phyloP scores from a whole-genome alignment of 106 monocot genomes.

The Dioscorea alata region DNA sequence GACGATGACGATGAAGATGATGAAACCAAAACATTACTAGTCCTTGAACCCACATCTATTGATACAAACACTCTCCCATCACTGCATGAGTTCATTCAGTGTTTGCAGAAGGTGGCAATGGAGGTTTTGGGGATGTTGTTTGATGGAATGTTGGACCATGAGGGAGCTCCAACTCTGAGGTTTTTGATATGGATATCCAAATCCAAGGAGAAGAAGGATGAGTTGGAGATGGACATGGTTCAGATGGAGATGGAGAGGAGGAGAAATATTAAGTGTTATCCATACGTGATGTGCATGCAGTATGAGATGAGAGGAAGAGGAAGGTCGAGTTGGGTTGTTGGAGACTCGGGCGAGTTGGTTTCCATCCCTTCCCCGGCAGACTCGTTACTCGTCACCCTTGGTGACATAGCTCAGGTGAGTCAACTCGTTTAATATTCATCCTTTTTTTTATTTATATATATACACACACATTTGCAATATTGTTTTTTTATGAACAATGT shows the following conservation, averaged over 20 bases:
- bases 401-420: conserved; percentile 58
- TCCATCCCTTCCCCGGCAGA: conserved; percentile 6
- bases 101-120: conserved; percentile 32
- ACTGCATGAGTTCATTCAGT: conserved; percentile 9
- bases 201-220: background rate
- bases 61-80: background rate
- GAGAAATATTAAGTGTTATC: conserved; percentile 11
- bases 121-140: conserved; percentile 37
- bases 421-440: background rate
- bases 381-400: conserved; percentile 45
- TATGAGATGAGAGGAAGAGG: conserved; percentile 21
- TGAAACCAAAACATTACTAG: conserved; percentile 1
- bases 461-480: too few species aligned
- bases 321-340: conserved; percentile 15
- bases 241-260: background rate
- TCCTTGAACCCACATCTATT: conserved; percentile 13
- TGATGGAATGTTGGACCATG: background rate
- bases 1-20: conserved; percentile 10
- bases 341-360: conserved; percentile 29
- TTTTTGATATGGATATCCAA: conserved; percentile 39
- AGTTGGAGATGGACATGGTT: background rate
- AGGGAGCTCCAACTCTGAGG: conserved; percentile 17
- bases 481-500: too few species aligned
- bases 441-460: background rate
- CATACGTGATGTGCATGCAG: conserved; percentile 32